Base-by-base conservation (phyloP, 495 filamentous ascomycete species). In the Aspergillus haitiensis region DNA sequence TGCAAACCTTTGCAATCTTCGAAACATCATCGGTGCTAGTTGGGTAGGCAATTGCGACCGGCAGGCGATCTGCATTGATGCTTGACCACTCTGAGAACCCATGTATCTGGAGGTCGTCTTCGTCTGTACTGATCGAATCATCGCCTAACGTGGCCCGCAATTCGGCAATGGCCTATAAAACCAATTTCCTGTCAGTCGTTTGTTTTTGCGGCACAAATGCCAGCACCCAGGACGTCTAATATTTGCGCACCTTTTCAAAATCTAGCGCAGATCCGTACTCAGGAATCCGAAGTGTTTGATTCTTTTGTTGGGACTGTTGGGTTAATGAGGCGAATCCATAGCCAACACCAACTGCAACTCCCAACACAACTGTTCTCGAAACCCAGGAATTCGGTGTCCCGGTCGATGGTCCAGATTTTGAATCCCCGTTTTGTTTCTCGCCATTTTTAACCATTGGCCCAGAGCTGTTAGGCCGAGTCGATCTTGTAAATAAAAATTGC, bases 51-150 rank as follows among this genome's bases (percentile, higher is more conserved):
- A 93, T 89, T 0, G 90, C 90, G n/a, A 92, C 87, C 0, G 90
- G 90, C 0, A 92, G 74, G 5, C 82, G 81, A 39, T 91, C 86
- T 11, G 86, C 86, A 65, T 97, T 96, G 44, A 86, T 81, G 5
- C 89, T 88, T 1, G 90, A 93, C 91, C 91, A 95, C 73, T 92
- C 90, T 10, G 90, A 94, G 70, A 89, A 96, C 16, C 93, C 92
- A 71, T 97, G 93, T 16, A 77, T 72, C 40, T 84, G 83, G 7
- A 96, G 78, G 59, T 94, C 89, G 18, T 95, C 93, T 31, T 89
- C 84, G 59, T 96, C 93, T 1, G 84, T 92, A 57, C 85, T 92
- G 61, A 97, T 86, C 52, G 86, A 79, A 68, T 92, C 89, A 50
- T 90, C 86, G 57, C 84, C 77, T 31, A 92, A 75, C 33, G 67